Evolutionary conservation across 768 basidiomycete genomes (phyloP), one percentile per base, ranked within the genome.

Genomic region (Hydnum rufescens): DNA sequence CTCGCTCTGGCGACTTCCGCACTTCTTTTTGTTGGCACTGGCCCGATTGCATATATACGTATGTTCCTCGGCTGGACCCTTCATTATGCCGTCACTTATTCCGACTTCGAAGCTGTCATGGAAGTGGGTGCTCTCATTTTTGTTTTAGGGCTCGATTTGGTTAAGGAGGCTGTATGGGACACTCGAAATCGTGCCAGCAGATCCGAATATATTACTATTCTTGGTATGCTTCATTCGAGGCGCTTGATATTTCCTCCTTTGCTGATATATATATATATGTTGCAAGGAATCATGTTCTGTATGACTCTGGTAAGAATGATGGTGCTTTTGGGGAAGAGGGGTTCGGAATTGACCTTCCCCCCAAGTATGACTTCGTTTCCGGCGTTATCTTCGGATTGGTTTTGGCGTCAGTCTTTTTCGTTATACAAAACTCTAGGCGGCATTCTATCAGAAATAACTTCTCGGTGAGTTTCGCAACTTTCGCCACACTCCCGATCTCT

Each of bases 121-220:
- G 80, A 93, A 3, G 89, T 96, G 13, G 80, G 81, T 0, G 80
- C 88, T 2, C 70, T 99, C 52, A 96, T 97, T 56, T 92, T 89
- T 58, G 89, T 95, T 5, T 73, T 97, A 31, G 95, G 92, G 0
- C 75, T 96, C 49, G 93, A 97, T 58, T 76, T 99, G 34, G 77
- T 88, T 36, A 93, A 92, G 60, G 93, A 96, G 64, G 92, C 95
- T 0, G 63, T 96, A 5, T 97, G 92, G 92, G 93, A 99, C 66
- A 92, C 92, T 5, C 70, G 87, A 44, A 75, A 85, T 65, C 78
- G 90, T 16, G 87, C 87, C 22, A 89, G 78, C 71, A 69, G 73
- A 72, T 83, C 71, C 47, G 84, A 87, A 60, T 88, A 87, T 58
- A 71, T 87, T 57, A 89, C 85, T 2, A 87, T 89, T 48, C 63